Evolutionary conservation across 345 rosid species (phyloP).

Genomic region (Theobroma cacao): DNA sequence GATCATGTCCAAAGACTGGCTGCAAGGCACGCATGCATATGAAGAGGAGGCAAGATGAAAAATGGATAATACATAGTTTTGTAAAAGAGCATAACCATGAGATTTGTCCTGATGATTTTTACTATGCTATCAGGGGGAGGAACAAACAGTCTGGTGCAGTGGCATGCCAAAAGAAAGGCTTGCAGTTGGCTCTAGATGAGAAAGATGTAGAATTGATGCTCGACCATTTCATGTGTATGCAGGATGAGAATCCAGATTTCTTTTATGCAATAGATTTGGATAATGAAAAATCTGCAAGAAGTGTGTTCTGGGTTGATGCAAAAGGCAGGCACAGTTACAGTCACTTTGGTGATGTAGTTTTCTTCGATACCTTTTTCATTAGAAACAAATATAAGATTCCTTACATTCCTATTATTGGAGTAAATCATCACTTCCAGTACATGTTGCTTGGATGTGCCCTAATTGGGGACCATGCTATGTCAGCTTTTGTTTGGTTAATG

Average conservation of each 20-base stretch:
- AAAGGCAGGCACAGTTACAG: constrained; percentile 8
- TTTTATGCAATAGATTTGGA: constrained; percentile 20
- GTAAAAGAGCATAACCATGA: constrained; percentile 22
- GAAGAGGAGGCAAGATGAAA: constrained; percentile 18
- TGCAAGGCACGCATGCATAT: constrained; percentile 23
- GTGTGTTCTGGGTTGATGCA: constrained; percentile 12
- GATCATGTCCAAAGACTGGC: constrained; percentile 22
- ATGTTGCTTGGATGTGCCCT: constrained; percentile 16
- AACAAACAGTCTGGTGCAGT: constrained; percentile 12
- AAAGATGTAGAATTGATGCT: constrained; percentile 13
- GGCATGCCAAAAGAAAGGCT: constrained; percentile 14
- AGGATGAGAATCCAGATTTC: constrained; percentile 16
- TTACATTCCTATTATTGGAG: constrained; percentile 11
- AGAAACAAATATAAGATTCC: constrained; percentile 10
- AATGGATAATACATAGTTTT: constrained; percentile 19
- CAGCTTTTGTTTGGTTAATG: constrained; percentile 19
- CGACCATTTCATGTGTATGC: constrained; percentile 12
- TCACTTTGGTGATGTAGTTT: constrained; percentile 5
- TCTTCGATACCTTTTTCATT: constrained; percentile 10
- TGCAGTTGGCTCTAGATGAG: constrained; percentile 14
- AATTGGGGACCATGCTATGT: background rate
- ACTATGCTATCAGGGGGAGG: constrained; percentile 8
- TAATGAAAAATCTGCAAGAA: constrained; percentile 9
- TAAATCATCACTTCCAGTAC: constrained; percentile 21
- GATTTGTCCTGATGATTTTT: constrained; percentile 14